phyloP scores from a whole-genome alignment of 129 eudicot genomes.

The Centrapalus pauciflorus region DNA sequence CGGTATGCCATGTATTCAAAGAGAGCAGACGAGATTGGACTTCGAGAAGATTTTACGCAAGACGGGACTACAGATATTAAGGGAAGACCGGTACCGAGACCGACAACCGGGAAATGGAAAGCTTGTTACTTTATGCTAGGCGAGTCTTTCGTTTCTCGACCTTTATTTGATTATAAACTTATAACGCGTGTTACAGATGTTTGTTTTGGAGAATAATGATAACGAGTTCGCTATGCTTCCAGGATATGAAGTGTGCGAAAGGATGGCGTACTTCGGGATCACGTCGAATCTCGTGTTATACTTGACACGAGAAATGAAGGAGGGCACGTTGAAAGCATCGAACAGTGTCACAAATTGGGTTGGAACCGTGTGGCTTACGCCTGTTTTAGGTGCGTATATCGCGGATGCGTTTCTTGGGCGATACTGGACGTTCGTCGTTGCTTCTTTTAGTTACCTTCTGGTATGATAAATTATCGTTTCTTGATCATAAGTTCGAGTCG shows the following conservation, averaged over 20 bases:
- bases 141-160: not conserved
- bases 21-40: constrained; percentile 38
- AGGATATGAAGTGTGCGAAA: constrained; percentile 76
- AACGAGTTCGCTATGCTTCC: not conserved
- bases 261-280: constrained; percentile 74
- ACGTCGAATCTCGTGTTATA: constrained; percentile 60
- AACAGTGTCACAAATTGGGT: constrained; percentile 77
- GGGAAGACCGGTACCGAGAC: constrained; percentile 52
- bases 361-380: constrained; percentile 76
- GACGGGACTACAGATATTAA: constrained; percentile 73
- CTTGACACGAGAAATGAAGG: constrained; percentile 48
- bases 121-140: constrained; percentile 82
- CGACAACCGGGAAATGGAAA: constrained; percentile 68
- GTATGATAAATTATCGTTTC: constrained; percentile 21
- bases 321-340: constrained; percentile 66
- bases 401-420: constrained; percentile 71
- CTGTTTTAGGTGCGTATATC: constrained; percentile 63
- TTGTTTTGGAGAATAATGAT: not conserved
- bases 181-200: not conserved
- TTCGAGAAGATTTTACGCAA: constrained; percentile 45
- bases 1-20: constrained; percentile 1
- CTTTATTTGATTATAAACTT: not conserved
- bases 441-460: constrained; percentile 42
- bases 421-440: constrained; percentile 68
- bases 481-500: no score